Conservation (phyloP, 1,284 basidiomycete genomes). For the Boletellus sp. region DNA sequence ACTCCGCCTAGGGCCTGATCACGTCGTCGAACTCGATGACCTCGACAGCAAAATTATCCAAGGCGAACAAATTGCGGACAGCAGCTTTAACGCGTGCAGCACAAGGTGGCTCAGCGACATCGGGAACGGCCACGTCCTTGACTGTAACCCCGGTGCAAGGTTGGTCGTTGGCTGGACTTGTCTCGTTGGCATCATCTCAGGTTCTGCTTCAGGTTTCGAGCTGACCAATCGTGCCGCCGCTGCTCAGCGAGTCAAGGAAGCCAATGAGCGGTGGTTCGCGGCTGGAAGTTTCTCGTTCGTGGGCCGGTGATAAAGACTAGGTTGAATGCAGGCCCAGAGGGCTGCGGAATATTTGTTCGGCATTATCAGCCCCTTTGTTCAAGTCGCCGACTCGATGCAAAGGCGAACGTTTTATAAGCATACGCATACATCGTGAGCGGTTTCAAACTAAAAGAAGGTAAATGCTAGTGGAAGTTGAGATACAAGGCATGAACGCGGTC, state of each 20-base stretch:
- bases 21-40: constrained; percentile 5
- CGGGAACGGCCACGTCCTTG: constrained; percentile 88
- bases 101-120: constrained; percentile 56
- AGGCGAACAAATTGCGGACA: constrained; percentile 89
- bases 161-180: constrained; percentile 29
- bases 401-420: constrained; percentile 10
- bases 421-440: constrained; percentile 13
- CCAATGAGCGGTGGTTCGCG: constrained; percentile 91
- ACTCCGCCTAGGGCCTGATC: background rate
- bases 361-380: background rate
- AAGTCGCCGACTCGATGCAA: constrained; percentile 5
- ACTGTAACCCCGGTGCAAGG: constrained; percentile 97
- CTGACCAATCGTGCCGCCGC: constrained; percentile 80
- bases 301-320: constrained; percentile 39
- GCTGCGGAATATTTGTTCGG: background rate
- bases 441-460: constrained; percentile 15
- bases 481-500: constrained; percentile 1
- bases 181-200: constrained; percentile 4
- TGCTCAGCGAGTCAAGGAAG: constrained; percentile 82
- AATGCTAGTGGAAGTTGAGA: constrained; percentile 14
- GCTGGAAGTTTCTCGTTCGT: constrained; percentile 80
- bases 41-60: constrained; percentile 86
- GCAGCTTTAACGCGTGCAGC: constrained; percentile 76
- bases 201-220: constrained; percentile 60
- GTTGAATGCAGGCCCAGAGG: background rate